Base-by-base conservation (phyloP, 1,139 yeast species). In the Zygoascus meyerae region DNA sequence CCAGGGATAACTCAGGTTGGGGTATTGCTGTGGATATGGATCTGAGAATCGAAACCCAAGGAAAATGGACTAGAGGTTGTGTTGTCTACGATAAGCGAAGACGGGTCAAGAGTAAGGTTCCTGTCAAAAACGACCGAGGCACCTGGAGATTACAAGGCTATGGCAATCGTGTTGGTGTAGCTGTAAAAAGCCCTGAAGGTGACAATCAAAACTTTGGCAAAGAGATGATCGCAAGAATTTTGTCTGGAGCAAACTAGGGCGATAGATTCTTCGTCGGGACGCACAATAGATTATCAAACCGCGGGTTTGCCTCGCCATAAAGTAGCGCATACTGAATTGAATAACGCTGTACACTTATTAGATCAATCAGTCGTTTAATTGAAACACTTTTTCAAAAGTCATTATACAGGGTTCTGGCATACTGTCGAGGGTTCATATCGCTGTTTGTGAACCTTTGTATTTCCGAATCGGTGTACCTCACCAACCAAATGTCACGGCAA, bases 11-110 rank as follows among this genome's bases (percentile, higher is more conserved):
- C 6, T 46, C 47, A 5, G 52, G 49, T 35, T 66, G 72, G 71
- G 45, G 38, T 2, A 45, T 64, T n/a, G 51, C 52, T 4, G 43
- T 48, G 11, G 50, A 49, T 10, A 52, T 55, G 41, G 73, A 70
- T 48, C 56, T 70, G 11, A 62, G 74, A 32, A 67, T 69, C n/a
- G 74, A 70, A 50, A 55, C 68, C 5, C 47, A 34, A 9, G 74
- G 74, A 10, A 60, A 59, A 41, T 67, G 68, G 66, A 59, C 70
- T 2, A 48, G 58, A 37, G 74, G 74, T 1, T 52, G 54, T 51
- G 66, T 71, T 5, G 59, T 69, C 4, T 53, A 59, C 7, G 74
- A 70, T 41, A 51, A 55, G 11, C 62, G 74, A 8, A 64, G 65
- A 9, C 54, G 69, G 6, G 57, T 60, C n/a, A 57, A 58, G 34